phyloP scores from a whole-genome alignment of 176 grass and related monocot genomes.

The Oryza brachyantha region DNA sequence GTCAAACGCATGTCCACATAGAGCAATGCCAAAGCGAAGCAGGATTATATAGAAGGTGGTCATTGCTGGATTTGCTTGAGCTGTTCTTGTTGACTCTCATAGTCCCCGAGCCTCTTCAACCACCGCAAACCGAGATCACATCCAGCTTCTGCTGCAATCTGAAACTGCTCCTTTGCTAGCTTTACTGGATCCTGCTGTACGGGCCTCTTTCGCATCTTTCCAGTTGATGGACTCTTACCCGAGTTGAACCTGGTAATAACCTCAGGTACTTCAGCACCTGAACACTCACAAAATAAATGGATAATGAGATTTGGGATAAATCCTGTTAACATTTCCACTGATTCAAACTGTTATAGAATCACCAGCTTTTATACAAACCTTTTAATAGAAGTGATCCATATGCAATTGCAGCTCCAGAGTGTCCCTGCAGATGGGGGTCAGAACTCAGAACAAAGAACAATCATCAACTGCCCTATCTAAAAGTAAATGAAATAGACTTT shows the following conservation, averaged over 20 bases:
- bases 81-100: constrained; percentile 43
- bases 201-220: constrained; percentile 49
- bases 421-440: constrained; percentile 48
- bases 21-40: not conserved
- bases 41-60: not conserved
- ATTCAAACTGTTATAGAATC: not conserved
- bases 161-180: constrained; percentile 77
- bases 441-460: constrained; percentile 18
- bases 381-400: constrained; percentile 91
- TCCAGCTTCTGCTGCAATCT: constrained; percentile 68
- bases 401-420: constrained; percentile 90
- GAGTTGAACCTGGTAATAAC: constrained; percentile 78
- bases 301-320: not conserved
- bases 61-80: constrained; percentile 41
- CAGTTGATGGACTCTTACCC: constrained; percentile 53
- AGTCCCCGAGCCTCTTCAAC: constrained; percentile 73
- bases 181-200: constrained; percentile 48
- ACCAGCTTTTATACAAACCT: constrained; percentile 52
- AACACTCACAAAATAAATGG: not conserved
- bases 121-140: constrained; percentile 74
- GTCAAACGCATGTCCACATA: not conserved
- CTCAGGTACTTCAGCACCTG: constrained; percentile 81
- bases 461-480: constrained; percentile 10
- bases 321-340: not conserved
- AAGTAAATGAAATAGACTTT: not conserved